Conservation (phyloP, 1,284 basidiomycete genomes). For the Cryptococcus sp. region DNA sequence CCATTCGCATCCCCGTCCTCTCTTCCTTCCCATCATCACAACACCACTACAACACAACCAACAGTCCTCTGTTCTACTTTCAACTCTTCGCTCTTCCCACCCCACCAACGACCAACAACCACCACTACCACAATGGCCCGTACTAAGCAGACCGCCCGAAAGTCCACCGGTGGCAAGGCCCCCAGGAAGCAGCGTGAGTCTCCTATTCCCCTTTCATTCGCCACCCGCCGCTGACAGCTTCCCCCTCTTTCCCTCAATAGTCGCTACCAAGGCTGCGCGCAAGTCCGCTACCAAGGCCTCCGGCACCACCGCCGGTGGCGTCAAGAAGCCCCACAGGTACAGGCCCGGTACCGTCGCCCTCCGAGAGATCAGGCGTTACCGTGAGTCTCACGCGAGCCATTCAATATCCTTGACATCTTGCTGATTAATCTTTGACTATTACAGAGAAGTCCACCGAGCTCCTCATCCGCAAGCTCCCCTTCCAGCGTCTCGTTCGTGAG, state of each 20-base stretch:
- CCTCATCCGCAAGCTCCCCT: slow-evolving; percentile 87
- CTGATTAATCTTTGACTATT: background rate
- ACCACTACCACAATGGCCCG: slow-evolving; percentile 45
- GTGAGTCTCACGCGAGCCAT: slow-evolving; percentile 53
- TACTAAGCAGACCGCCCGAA: slow-evolving; percentile 65
- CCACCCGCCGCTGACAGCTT: background rate
- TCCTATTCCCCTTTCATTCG: background rate
- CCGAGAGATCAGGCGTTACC: slow-evolving; percentile 95
- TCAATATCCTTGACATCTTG: background rate
- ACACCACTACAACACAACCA: background rate
- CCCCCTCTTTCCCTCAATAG: slow-evolving; percentile 13
- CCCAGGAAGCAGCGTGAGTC: slow-evolving; percentile 59
- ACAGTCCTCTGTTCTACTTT: slow-evolving; percentile 11
- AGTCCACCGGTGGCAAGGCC: slow-evolving; percentile 63
- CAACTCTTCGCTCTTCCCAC: slow-evolving; percentile 5
- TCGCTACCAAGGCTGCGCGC: slow-evolving; percentile 56
- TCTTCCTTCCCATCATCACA: slow-evolving; percentile 7
- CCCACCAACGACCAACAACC: background rate
- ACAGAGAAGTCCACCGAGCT: slow-evolving; percentile 75
- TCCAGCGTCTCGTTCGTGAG: slow-evolving; percentile 84
- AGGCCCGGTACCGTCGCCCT: slow-evolving; percentile 96
- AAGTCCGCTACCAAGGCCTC: slow-evolving; percentile 68
- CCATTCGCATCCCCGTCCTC: background rate
- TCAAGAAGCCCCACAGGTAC: slow-evolving; percentile 96
- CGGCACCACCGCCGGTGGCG: slow-evolving; percentile 83